Percentiles rank a stretch among this genome's conserved stretches.
Evolutionary conservation across 2,329 filamentous ascomycete species (phyloP).

Genomic region (Thelonectria rubi): DNA sequence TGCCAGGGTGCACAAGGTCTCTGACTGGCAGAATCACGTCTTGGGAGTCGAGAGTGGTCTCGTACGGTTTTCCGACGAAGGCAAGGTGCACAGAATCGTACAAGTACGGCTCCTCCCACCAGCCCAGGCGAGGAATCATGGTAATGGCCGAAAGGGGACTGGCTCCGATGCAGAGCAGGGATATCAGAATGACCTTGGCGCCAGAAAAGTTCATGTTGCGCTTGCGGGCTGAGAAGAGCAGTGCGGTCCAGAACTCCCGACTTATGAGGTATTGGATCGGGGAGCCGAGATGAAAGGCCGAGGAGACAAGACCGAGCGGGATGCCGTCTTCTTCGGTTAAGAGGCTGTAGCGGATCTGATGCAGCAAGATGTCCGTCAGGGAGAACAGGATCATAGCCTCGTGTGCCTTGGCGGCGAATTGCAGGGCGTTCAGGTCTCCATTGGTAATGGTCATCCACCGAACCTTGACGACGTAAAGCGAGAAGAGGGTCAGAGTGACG

Average conservation of each 20-base stretch:
- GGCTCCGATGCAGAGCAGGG: not conserved
- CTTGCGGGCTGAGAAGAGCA: not conserved
- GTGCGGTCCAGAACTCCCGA: slow-evolving; percentile 8
- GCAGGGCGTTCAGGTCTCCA: not conserved
- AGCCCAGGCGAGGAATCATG: slow-evolving; percentile 18
- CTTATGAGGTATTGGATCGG: slow-evolving; percentile 13
- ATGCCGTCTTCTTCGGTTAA: not conserved
- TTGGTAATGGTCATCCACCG: not conserved
- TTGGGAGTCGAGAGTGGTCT: not conserved
- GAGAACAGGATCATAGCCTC: slow-evolving; percentile 12
- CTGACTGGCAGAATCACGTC: not conserved
- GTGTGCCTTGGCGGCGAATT: slow-evolving; percentile 21
- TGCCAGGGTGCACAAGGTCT: not conserved
- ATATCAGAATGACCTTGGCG: not conserved
- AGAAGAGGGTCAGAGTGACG: not conserved
- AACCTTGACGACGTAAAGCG: not conserved
- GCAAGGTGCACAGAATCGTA: too few species aligned
- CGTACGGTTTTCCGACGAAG: not conserved
- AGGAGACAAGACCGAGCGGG: slow-evolving; percentile 12
- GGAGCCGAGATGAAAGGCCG: slow-evolving; percentile 8
- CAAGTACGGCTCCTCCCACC: slow-evolving; percentile 1
- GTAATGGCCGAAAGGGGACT: slow-evolving; percentile 15
- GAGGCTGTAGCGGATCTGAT: slow-evolving; percentile 2
- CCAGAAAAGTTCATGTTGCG: not conserved
- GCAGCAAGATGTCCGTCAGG: not conserved